A percentile compares a stretch with the other conserved stretches of the same genome.
phyloP scores from a whole-genome alignment of 805 yeast genomes.

The Geotrichum ghanense region DNA sequence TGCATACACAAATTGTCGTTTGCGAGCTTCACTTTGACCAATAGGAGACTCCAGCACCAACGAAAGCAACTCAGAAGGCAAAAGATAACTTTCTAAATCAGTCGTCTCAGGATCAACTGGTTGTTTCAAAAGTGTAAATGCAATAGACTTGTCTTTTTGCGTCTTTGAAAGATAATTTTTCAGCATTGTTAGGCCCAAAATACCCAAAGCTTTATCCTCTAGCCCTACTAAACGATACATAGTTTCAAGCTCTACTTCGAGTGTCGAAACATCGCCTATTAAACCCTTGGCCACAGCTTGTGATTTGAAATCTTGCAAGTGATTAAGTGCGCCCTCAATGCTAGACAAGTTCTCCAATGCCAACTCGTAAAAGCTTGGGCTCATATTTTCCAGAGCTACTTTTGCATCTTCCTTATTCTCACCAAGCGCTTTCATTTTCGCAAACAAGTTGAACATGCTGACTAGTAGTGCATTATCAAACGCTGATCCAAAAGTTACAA shows the following conservation, averaged over 20 bases:
- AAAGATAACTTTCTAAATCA: slow-evolving; percentile 19
- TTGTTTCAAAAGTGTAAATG: slow-evolving; percentile 29
- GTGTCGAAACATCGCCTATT: background rate
- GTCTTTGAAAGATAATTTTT: slow-evolving; percentile 9
- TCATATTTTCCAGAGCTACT: background rate
- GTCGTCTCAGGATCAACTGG: slow-evolving; percentile 13
- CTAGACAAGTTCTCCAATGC: background rate
- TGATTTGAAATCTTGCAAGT: background rate
- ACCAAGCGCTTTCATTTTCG: background rate
- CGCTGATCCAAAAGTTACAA: background rate
- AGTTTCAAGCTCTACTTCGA: background rate
- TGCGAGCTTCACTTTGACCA: slow-evolving; percentile 6
- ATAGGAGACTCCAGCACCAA: slow-evolving; percentile 14
- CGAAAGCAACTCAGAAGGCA: slow-evolving; percentile 35
- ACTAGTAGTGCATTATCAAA: background rate
- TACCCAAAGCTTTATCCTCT: background rate
- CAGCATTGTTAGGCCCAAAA: slow-evolving; percentile 4
- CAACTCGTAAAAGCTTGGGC: background rate
- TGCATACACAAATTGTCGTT: slow-evolving; percentile 24
- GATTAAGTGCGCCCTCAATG: background rate
- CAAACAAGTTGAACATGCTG: background rate
- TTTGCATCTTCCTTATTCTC: background rate
- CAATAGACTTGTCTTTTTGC: slow-evolving; percentile 20
- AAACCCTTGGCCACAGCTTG: background rate
- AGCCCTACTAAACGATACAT: background rate